A percentile compares a stretch with the other conserved stretches of the same genome.
Conservation (phyloP, 169 alveolate genomes). For the Eimeria necatrix region DNA sequence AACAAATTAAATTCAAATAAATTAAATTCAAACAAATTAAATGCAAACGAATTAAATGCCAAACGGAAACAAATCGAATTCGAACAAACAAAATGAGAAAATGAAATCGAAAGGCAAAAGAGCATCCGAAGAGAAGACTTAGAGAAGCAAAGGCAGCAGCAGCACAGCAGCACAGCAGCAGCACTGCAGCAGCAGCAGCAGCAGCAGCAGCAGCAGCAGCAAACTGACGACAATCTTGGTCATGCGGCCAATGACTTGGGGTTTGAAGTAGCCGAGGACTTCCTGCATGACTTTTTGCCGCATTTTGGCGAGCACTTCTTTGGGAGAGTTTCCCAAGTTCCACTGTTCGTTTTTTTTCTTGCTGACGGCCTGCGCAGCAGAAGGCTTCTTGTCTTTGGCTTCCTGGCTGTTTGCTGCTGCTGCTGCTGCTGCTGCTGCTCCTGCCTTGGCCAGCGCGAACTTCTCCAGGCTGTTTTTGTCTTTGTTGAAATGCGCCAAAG, state of each 20-base stretch:
- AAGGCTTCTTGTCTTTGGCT: neutral
- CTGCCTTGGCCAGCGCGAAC: constrained; percentile 43
- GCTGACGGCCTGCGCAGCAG: neutral
- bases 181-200: neutral
- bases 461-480: constrained; percentile 63
- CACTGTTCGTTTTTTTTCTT: constrained; percentile 13
- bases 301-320: constrained; percentile 40
- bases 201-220: neutral
- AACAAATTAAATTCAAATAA: neutral
- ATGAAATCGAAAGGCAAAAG: neutral
- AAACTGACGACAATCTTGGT: constrained; percentile 32
- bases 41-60: neutral
- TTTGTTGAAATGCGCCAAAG: constrained; percentile 43
- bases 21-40: neutral
- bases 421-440: constrained; percentile 1
- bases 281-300: constrained; percentile 34
- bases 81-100: neutral
- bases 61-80: neutral
- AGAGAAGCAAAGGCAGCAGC: neutral
- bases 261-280: constrained; percentile 38
- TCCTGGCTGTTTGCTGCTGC: neutral
- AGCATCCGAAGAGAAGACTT: no score
- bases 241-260: constrained; percentile 55
- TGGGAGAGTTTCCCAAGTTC: neutral
- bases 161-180: neutral